Conservation (phyloP, 257 asterid species). For the Ehretia macrophylla region DNA sequence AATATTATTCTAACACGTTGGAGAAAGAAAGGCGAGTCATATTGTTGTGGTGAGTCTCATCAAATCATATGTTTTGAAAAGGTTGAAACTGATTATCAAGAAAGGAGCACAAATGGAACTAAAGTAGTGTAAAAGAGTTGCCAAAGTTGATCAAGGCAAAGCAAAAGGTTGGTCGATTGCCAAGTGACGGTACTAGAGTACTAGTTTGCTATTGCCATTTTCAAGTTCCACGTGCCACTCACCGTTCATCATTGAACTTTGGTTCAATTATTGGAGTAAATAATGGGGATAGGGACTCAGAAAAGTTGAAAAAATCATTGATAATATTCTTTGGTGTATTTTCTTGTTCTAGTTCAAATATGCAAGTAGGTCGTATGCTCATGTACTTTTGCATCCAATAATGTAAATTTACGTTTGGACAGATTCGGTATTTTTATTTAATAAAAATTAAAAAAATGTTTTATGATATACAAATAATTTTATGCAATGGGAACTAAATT, state of each 20-base stretch:
- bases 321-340: neutral
- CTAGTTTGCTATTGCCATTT: slow-evolving; percentile 4
- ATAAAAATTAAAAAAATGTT: too few species aligned
- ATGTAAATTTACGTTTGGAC: neutral
- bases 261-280: slow-evolving; percentile 52
- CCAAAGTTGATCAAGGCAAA: slow-evolving; percentile 16
- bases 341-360: too few species aligned
- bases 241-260: slow-evolving; percentile 29
- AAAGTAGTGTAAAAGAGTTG: slow-evolving; percentile 22
- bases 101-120: neutral
- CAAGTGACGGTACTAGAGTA: slow-evolving; percentile 20
- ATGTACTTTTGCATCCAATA: slow-evolving; percentile 10
- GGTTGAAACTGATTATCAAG: slow-evolving; percentile 3
- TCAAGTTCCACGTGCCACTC: slow-evolving; percentile 42
- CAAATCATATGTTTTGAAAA: slow-evolving; percentile 15
- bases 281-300: slow-evolving; percentile 35
- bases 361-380: neutral
- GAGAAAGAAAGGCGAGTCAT: too few species aligned
- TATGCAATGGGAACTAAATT: too few species aligned
- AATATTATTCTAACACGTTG: neutral
- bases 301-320: slow-evolving; percentile 23
- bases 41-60: slow-evolving; percentile 1
- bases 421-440: too few species aligned
- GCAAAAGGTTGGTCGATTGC: slow-evolving; percentile 21
- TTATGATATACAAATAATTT: too few species aligned